A percentile compares a stretch with the other conserved stretches of the same genome.
Evolutionary conservation across 306 rosid genomes (phyloP).

Genomic region (Lupinus albus): DNA sequence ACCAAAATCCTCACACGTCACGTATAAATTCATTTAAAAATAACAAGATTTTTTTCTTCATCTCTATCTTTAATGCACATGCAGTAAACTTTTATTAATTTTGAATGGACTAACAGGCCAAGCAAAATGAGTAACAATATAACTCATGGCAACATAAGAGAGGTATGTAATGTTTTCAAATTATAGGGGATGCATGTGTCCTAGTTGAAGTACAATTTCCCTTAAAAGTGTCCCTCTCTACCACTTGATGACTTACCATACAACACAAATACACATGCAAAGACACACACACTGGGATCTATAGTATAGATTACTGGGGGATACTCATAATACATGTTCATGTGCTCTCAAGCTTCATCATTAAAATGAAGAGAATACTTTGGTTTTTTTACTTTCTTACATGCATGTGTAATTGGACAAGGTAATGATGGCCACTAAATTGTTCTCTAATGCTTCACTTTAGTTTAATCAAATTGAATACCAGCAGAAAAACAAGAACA

Average conservation of each 20-base stretch:
- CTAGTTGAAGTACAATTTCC: background rate
- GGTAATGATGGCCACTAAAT: background rate
- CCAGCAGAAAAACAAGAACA: too few species aligned
- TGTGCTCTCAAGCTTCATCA: constrained; percentile 34
- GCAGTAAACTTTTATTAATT: too few species aligned
- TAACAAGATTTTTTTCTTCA: too few species aligned
- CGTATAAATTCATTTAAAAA: too few species aligned
- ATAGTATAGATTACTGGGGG: background rate
- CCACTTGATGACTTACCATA: constrained; percentile 23
- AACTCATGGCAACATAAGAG: too few species aligned
- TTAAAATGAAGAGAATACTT: background rate
- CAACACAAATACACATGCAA: constrained; percentile 4
- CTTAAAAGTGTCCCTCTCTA: constrained; percentile 1
- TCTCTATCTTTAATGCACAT: too few species aligned
- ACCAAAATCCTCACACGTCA: too few species aligned
- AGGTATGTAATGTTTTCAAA: too few species aligned
- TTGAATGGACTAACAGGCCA: too few species aligned
- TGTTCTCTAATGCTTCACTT: background rate
- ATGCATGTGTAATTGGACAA: background rate
- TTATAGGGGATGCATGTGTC: too few species aligned
- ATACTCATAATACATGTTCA: constrained; percentile 7
- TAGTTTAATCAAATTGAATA: too few species aligned
- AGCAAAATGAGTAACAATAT: too few species aligned
- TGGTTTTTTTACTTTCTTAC: background rate
- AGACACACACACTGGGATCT: constrained; percentile 35